phyloP scores from a whole-genome alignment of 768 basidiomycete species.

The Xerocomellus chrysenteron region DNA sequence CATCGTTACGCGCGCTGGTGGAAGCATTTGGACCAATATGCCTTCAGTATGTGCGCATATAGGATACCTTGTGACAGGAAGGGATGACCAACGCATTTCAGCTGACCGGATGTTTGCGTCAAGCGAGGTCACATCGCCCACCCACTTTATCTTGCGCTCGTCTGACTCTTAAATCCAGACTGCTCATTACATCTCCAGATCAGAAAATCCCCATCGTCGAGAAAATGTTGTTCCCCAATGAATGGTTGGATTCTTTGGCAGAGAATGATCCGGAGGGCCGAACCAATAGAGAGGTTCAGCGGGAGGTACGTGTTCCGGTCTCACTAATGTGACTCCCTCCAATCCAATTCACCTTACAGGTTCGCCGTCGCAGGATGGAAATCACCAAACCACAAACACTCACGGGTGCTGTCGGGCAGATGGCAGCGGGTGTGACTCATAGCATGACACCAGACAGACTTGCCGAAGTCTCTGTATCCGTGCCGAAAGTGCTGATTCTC shows the following conservation, averaged over 20 bases:
- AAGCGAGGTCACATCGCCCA: slow-evolving; percentile 32
- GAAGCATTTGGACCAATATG: slow-evolving; percentile 53
- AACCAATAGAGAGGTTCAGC: slow-evolving; percentile 63
- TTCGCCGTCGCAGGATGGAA: slow-evolving; percentile 43
- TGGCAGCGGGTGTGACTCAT: slow-evolving; percentile 67
- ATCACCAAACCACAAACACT: slow-evolving; percentile 59
- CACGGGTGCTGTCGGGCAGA: slow-evolving; percentile 68
- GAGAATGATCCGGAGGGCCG: slow-evolving; percentile 53
- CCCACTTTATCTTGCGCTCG: not conserved
- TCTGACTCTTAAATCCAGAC: slow-evolving; percentile 32
- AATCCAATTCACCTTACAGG: slow-evolving; percentile 34
- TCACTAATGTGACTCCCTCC: not conserved
- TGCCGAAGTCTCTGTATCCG: slow-evolving; percentile 45
- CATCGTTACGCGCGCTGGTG: slow-evolving; percentile 69
- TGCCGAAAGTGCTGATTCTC: slow-evolving; percentile 68
- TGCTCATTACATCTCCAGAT: slow-evolving; percentile 30
- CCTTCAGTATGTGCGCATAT: slow-evolving; percentile 51
- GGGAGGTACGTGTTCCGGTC: slow-evolving; percentile 40
- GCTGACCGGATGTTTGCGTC: slow-evolving; percentile 40
- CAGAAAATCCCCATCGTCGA: slow-evolving; percentile 50
- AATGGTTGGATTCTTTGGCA: slow-evolving; percentile 60
- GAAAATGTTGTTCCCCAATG: slow-evolving; percentile 55
- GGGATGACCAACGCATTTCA: slow-evolving; percentile 18
- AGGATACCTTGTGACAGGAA: not conserved
- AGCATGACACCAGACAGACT: slow-evolving; percentile 50